Evolutionary conservation across 148 eudicot species (phyloP).

Genomic region (Arbutus unedo): DNA sequence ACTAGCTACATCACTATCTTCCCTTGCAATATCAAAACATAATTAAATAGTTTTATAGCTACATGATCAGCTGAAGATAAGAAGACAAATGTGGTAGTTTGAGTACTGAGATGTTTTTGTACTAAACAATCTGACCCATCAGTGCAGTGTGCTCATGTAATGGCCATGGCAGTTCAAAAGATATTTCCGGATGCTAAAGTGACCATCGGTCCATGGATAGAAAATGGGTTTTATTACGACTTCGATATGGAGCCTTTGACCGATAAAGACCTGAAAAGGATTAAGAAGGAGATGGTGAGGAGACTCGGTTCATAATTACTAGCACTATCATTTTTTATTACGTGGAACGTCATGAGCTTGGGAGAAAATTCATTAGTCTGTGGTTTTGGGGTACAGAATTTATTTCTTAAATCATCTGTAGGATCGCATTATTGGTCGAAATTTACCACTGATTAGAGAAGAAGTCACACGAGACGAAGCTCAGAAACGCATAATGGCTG

Average conservation of each 20-base stretch:
- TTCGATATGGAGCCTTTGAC: constrained; percentile 97
- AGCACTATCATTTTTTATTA: background rate
- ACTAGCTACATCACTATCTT: background rate
- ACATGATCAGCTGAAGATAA: background rate
- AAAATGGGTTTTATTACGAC: constrained; percentile 94
- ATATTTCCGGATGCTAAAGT: constrained; percentile 93
- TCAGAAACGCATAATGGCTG: constrained; percentile 63
- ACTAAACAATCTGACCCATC: constrained; percentile 9
- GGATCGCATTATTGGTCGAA: constrained; percentile 94
- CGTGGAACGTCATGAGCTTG: constrained; percentile 23
- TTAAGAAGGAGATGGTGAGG: constrained; percentile 99
- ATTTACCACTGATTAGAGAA: constrained; percentile 85
- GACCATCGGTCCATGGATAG: constrained; percentile 99
- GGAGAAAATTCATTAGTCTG: constrained; percentile 42
- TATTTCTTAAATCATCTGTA: constrained; percentile 81
- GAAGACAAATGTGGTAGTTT: background rate
- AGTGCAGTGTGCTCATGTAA: constrained; percentile 99
- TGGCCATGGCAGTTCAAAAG: constrained; percentile 99
- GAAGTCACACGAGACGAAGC: constrained; percentile 97
- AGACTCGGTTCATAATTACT: constrained; percentile 17
- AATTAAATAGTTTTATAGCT: background rate
- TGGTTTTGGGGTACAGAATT: constrained; percentile 67
- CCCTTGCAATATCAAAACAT: background rate
- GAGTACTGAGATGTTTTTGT: background rate
- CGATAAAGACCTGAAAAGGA: constrained; percentile 86